Percentiles rank a stretch among this genome's conserved stretches.
These are phyloP conservation scores for Sextonia rubra DNA, from an alignment of 164 flowering plant species.

Conservation along the genomic window DNA sequence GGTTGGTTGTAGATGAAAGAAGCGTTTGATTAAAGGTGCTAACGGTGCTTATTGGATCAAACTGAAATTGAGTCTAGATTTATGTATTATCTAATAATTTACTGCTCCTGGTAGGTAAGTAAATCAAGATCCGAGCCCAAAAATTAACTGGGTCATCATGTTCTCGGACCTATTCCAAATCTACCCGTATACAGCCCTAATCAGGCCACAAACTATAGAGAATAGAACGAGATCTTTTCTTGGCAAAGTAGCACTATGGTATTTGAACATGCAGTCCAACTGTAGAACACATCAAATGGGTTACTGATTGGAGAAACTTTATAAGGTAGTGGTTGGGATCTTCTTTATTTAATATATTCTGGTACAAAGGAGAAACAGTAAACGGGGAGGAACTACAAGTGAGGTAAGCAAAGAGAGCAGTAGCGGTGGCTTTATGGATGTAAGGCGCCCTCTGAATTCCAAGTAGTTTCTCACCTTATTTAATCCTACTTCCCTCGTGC, in stretches of 20 bases:
- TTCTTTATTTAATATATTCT: not conserved
- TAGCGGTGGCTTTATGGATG: not conserved
- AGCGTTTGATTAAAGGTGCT: no score
- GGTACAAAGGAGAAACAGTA: not conserved
- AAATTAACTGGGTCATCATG: not conserved
- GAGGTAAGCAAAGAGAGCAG: not conserved
- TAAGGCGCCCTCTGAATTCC: not conserved
- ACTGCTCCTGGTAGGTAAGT: no score
- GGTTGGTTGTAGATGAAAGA: no score
- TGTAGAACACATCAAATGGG: not conserved
- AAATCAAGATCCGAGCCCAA: no score
- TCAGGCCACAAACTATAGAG: not conserved
- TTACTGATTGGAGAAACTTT: not conserved
- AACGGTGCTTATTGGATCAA: no score
- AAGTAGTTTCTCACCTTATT: not conserved
- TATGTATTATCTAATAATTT: no score
- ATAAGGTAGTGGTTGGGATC: not conserved
- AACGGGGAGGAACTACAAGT: not conserved
- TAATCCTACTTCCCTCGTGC: not conserved
- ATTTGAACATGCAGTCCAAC: not conserved
- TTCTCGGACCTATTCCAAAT: not conserved
- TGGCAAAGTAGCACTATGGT: not conserved
- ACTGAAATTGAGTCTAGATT: no score
- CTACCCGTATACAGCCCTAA: not conserved
- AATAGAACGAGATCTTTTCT: not conserved